These are phyloP conservation scores for Conoideocrella luteorostrata DNA, from an alignment of 2,329 filamentous ascomycete species.

Conservation along the genomic window DNA sequence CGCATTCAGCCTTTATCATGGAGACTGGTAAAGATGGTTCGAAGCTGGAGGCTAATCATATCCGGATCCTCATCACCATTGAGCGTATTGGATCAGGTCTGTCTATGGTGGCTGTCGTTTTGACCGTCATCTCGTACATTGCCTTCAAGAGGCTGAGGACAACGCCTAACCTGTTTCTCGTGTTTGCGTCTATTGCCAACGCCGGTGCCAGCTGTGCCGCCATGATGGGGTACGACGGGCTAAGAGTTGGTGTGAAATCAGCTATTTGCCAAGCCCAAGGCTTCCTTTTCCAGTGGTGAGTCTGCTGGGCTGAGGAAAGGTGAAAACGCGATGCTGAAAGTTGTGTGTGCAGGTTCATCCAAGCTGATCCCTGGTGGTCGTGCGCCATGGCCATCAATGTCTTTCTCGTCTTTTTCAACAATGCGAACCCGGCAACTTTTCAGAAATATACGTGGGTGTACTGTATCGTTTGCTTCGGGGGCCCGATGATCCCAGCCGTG, in stretches of 20 bases:
- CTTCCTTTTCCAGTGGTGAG: constrained; percentile 61
- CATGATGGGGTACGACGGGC: constrained; percentile 62
- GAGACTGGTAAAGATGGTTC: constrained; percentile 10
- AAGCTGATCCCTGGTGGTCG: constrained; percentile 69
- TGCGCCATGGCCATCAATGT: constrained; percentile 79
- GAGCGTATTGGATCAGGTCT: constrained; percentile 48
- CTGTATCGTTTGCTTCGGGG: constrained; percentile 60
- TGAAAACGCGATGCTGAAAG: neutral
- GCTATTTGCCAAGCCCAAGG: constrained; percentile 56
- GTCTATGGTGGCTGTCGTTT: constrained; percentile 43
- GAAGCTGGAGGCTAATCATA: constrained; percentile 28
- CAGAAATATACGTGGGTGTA: constrained; percentile 65
- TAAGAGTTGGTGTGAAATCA: constrained; percentile 46
- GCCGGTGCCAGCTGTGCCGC: constrained; percentile 57
- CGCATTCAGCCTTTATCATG: neutral
- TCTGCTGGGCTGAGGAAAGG: constrained; percentile 1
- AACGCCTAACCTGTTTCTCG: constrained; percentile 47
- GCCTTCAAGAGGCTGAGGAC: constrained; percentile 46
- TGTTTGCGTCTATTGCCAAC: constrained; percentile 31
- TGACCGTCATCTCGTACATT: constrained; percentile 43
- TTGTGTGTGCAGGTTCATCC: constrained; percentile 58
- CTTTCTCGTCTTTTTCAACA: constrained; percentile 59
- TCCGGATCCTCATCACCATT: constrained; percentile 40
- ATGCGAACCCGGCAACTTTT: constrained; percentile 55
- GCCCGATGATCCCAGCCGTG: constrained; percentile 62